Base-by-base conservation (phyloP, 176 grass and related monocot genomes). In the Rhipidocladum racemiflorum region DNA sequence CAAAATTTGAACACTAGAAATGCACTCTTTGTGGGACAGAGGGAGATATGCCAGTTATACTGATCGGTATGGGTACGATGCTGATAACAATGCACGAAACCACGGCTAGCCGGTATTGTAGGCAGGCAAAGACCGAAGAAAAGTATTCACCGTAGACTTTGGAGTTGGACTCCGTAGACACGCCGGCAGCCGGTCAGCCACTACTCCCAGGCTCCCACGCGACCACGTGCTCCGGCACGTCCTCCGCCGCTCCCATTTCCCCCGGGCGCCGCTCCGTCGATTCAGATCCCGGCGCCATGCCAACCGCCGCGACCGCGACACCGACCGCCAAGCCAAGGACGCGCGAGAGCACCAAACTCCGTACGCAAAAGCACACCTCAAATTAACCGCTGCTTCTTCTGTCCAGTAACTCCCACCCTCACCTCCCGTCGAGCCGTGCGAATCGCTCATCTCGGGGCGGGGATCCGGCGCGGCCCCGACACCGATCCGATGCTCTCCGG, bases 401-500 rank as follows among this genome's bases (percentile, higher is more conserved):
- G 44, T 29, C 29, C 73, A 67, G 86, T 24, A 77, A 35, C 23
- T 45, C 16, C 29, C 40, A n/a, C 38, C 42, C 78, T 23, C 30
- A 15, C 17, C 56, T 16, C 70, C 18, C 49, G 62, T 54, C 80
- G 40, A 34, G 27, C 46, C 54, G 36, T 81, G 72, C 45, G 77
- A 86, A 86, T 82, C 83, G 64, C 57, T 24, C 68, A 20, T 55
- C 66, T 4, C 56, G 77, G 63, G 23, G 23, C 53, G 61, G 87
- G 46, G 76, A 89, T 79, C 75, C 81, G 49, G 75, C 81, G 59
- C 60, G 4, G 13, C 54, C 23, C 13, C 46, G 13, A 50, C 60
- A 16, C 87, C 80, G 75, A 86, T 86, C 83, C 75, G 86, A 94
- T 94, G 92, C 86, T 91, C 45, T 87, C 92, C 69, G 78, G 82